Evolutionary conservation across 2,329 filamentous ascomycete genomes (phyloP).

Genomic region (Calonectria hongkongensis): DNA sequence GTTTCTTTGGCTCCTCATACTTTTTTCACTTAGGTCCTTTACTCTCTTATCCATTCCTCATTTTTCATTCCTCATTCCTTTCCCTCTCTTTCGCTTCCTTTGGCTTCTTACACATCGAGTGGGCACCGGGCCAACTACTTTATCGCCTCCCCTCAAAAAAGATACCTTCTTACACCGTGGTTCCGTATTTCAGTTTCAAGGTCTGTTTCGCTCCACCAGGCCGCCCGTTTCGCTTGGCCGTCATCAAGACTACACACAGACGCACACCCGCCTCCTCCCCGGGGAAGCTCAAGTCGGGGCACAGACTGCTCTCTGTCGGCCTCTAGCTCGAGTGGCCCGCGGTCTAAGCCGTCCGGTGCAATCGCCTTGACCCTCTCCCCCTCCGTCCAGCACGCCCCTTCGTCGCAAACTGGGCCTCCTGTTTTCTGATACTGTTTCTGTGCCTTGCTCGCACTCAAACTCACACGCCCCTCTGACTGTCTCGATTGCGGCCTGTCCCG

Average conservation of each 20-base stretch:
- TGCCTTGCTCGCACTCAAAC: constrained; percentile 19
- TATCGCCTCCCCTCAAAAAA: background rate
- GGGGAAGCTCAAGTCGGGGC: constrained; percentile 1
- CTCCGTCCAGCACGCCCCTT: constrained; percentile 13
- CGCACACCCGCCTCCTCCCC: constrained; percentile 14
- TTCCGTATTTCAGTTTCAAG: constrained; percentile 1
- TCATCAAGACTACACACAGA: constrained; percentile 31
- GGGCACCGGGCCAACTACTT: constrained; percentile 2
- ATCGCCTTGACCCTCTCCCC: constrained; percentile 8
- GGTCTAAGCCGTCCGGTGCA: constrained; percentile 4
- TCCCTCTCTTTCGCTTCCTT: background rate
- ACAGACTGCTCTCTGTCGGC: constrained; percentile 4
- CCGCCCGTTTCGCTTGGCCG: constrained; percentile 21
- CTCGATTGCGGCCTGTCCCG: constrained; percentile 25
- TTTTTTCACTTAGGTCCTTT: background rate
- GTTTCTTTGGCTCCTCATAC: constrained; percentile 5
- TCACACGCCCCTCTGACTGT: constrained; percentile 22
- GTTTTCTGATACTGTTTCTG: constrained; percentile 11
- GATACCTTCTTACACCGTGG: background rate
- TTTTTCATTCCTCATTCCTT: constrained; percentile 4
- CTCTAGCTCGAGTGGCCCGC: constrained; percentile 24
- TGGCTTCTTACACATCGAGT: background rate
- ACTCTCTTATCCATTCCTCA: background rate
- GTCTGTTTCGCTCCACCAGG: background rate
- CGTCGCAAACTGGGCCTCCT: constrained; percentile 4